phyloP scores from a whole-genome alignment of 371 early-diverging fungal species.

The Apophysomyces variabilis region DNA sequence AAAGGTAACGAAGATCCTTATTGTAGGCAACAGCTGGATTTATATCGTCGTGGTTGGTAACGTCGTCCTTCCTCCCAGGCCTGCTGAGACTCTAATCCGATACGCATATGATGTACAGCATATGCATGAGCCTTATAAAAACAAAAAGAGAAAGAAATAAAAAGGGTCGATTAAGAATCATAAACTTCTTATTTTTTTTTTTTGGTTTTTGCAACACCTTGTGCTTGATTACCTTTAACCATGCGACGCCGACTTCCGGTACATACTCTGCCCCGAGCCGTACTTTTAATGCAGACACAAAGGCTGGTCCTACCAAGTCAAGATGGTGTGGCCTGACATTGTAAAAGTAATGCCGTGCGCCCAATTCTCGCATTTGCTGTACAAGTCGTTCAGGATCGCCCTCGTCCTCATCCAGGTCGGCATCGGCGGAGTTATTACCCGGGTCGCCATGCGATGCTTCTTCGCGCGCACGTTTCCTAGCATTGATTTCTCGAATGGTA shows the following conservation, averaged over 20 bases:
- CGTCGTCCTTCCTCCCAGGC: slow-evolving; percentile 37
- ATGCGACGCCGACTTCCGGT: slow-evolving; percentile 42
- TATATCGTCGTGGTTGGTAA: slow-evolving; percentile 1
- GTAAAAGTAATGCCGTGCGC: slow-evolving; percentile 48
- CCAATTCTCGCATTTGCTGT: slow-evolving; percentile 34
- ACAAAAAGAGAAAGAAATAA: not conserved
- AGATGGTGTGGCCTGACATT: slow-evolving; percentile 38
- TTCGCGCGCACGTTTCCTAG: slow-evolving; percentile 15
- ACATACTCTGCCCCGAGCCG: slow-evolving; percentile 44
- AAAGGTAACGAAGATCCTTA: not conserved
- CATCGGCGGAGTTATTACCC: not conserved
- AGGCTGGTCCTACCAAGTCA: slow-evolving; percentile 42
- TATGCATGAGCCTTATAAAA: slow-evolving; percentile 37
- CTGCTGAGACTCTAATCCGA: slow-evolving; percentile 41
- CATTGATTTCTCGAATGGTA: slow-evolving; percentile 38
- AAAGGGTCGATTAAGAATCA: not conserved
- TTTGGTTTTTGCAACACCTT: slow-evolving; percentile 3
- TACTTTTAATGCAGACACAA: slow-evolving; percentile 37
- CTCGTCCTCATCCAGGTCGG: slow-evolving; percentile 22
- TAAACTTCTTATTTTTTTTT: not conserved
- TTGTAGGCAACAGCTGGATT: slow-evolving; percentile 5
- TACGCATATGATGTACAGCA: slow-evolving; percentile 41
- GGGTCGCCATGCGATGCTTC: slow-evolving; percentile 3
- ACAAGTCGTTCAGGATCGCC: slow-evolving; percentile 36
- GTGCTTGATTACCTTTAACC: slow-evolving; percentile 37